phyloP scores from a whole-genome alignment of 768 basidiomycete genomes.

The Tulasnella calospora region DNA sequence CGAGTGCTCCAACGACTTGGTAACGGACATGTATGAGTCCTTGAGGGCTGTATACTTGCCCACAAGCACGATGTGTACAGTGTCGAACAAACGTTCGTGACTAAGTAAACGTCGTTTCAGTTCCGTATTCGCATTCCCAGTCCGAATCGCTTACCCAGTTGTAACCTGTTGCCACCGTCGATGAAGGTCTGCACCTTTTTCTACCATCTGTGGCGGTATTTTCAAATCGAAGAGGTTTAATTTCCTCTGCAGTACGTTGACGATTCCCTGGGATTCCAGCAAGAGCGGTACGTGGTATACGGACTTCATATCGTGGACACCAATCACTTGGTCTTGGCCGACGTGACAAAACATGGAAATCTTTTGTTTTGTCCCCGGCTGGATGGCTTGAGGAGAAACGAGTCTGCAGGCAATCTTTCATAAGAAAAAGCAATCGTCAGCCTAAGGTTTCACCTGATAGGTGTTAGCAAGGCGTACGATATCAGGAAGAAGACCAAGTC shows the following conservation, averaged over 20 bases:
- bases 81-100: conserved; percentile 89
- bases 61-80: conserved; percentile 83
- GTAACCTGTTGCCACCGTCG: conserved; percentile 80
- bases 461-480: conserved; percentile 51
- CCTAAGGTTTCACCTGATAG: neutral
- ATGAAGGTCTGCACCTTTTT: conserved; percentile 61
- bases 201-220: conserved; percentile 52
- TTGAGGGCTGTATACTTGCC: conserved; percentile 96
- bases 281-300: conserved; percentile 96
- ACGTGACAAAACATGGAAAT: conserved; percentile 99
- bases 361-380: conserved; percentile 82
- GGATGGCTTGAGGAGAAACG: conserved; percentile 72
- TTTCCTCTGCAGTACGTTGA: conserved; percentile 74
- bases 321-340: conserved; percentile 73
- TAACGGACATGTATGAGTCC: conserved; percentile 98
- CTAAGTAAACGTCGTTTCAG: conserved; percentile 40
- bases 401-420: conserved; percentile 87
- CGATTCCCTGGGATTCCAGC: conserved; percentile 86
- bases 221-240: conserved; percentile 62
- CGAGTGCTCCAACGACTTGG: conserved; percentile 94
- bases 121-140: neutral
- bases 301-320: conserved; percentile 92
- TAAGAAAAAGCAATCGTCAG: neutral
- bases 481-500: conserved; percentile 88
- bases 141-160: conserved; percentile 51